A percentile compares a stretch with the other conserved stretches of the same genome.
Conservation (phyloP, 73 alveolate species). For the Loxodes magnus region DNA sequence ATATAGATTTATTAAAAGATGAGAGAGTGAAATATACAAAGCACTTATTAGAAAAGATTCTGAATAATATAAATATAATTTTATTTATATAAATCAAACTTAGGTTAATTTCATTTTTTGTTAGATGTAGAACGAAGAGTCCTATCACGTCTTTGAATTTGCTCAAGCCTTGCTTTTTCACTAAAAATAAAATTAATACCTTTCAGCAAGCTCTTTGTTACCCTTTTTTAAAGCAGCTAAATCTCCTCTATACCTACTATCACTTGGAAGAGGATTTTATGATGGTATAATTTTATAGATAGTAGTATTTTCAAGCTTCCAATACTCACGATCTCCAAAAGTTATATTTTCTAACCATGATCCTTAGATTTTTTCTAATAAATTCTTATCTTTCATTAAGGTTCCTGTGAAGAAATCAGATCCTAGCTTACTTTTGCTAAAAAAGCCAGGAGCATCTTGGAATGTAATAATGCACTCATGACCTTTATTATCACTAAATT, state of each 20-base stretch:
- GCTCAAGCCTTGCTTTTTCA: slow-evolving; percentile 67
- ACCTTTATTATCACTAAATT: slow-evolving; percentile 16
- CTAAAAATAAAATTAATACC: background rate
- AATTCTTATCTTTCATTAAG: background rate
- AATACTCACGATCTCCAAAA: slow-evolving; percentile 36
- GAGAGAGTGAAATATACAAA: too few species aligned
- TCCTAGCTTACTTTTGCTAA: background rate
- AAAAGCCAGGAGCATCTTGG: background rate
- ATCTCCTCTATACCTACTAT: slow-evolving; percentile 84
- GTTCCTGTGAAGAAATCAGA: background rate
- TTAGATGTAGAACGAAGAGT: too few species aligned
- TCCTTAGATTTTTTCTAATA: slow-evolving; percentile 13
- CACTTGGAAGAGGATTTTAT: slow-evolving; percentile 46
- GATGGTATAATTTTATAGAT: background rate
- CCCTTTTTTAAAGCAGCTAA: slow-evolving; percentile 42
- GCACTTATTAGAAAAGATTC: too few species aligned
- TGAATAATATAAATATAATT: too few species aligned
- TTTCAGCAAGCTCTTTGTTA: slow-evolving; percentile 33
- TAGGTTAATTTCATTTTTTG: too few species aligned
- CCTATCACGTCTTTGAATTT: slow-evolving; percentile 73
- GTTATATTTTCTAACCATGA: slow-evolving; percentile 26
- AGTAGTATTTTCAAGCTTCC: slow-evolving; percentile 30
- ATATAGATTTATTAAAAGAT: too few species aligned
- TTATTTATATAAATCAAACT: too few species aligned
- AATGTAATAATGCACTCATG: background rate